A percentile compares a stretch with the other conserved stretches of the same genome.
Evolutionary conservation across 2,329 filamentous ascomycete genomes (phyloP).

Genomic region (Phialophora tarda): DNA sequence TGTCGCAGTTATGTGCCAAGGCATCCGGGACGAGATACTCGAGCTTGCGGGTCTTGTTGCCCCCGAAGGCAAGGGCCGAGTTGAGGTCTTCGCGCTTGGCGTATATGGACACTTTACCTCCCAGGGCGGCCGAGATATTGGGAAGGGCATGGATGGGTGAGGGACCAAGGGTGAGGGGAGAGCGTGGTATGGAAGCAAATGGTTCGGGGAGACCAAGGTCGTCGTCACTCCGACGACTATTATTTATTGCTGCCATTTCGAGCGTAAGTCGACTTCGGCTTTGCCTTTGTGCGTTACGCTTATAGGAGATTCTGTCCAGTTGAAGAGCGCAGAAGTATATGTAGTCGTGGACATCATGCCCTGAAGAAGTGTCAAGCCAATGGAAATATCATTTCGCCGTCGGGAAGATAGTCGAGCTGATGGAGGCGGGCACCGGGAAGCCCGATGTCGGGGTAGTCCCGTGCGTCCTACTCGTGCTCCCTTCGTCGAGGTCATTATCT

Average conservation of each 20-base stretch:
- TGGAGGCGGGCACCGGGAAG: neutral
- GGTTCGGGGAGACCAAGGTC: constrained; percentile 58
- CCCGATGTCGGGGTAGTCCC: neutral
- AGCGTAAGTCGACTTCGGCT: neutral
- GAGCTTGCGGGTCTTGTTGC: constrained; percentile 73
- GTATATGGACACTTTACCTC: constrained; percentile 66
- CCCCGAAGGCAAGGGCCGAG: constrained; percentile 69
- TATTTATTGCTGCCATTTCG: constrained; percentile 8
- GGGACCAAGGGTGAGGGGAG: constrained; percentile 68
- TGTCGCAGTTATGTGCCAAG: constrained; percentile 61
- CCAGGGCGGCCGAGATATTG: constrained; percentile 66
- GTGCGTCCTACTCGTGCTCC: too few species aligned
- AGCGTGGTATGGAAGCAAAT: constrained; percentile 67
- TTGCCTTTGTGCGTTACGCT: neutral
- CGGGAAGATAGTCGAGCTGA: constrained; percentile 9
- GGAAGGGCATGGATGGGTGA: constrained; percentile 72
- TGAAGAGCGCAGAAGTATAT: constrained; percentile 10
- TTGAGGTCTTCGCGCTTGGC: constrained; percentile 76
- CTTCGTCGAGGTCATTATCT: too few species aligned
- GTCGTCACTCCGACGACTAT: neutral
- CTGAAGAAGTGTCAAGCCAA: constrained; percentile 12
- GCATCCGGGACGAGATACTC: constrained; percentile 73
- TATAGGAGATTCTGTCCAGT: neutral
- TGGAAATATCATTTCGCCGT: constrained; percentile 17
- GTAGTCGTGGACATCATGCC: constrained; percentile 2